phyloP scores from a whole-genome alignment of 495 filamentous ascomycete species.

The Penicillium longicatenatum region DNA sequence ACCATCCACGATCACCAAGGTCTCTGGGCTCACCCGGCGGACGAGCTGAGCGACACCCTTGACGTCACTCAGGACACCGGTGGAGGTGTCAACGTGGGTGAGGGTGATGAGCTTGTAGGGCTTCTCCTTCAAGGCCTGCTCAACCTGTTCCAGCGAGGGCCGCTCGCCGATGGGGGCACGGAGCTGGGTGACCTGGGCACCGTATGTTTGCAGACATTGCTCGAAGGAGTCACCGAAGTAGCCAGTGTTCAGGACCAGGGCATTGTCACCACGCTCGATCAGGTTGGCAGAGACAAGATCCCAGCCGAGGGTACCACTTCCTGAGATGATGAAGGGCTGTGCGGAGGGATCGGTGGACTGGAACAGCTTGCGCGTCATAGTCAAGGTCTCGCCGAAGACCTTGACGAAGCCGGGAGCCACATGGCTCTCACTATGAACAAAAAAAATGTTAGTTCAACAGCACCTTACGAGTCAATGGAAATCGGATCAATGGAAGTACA shows the following conservation, averaged over 20 bases:
- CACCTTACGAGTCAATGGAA: neutral
- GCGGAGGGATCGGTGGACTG: constrained; percentile 77
- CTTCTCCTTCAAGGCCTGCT: constrained; percentile 83
- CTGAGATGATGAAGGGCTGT: constrained; percentile 91
- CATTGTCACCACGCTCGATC: constrained; percentile 83
- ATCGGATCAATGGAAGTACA: constrained; percentile 17
- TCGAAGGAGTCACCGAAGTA: constrained; percentile 98
- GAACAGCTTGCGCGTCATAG: constrained; percentile 89
- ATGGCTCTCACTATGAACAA: constrained; percentile 77
- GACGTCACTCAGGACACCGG: constrained; percentile 89
- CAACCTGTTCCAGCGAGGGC: constrained; percentile 83
- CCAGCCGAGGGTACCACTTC: constrained; percentile 96
- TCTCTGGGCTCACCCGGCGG: constrained; percentile 82
- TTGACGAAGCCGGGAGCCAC: constrained; percentile 85
- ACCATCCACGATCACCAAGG: constrained; percentile 88
- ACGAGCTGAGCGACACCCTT: constrained; percentile 80
- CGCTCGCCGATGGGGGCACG: constrained; percentile 87
- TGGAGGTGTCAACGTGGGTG: constrained; percentile 96
- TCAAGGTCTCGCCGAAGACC: constrained; percentile 85
- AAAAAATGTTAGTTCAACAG: neutral
- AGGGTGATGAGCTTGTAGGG: constrained; percentile 90
- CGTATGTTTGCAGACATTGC: constrained; percentile 87
- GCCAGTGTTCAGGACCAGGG: constrained; percentile 88
- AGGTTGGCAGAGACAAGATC: constrained; percentile 92
- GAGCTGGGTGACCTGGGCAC: constrained; percentile 83